Conservation (phyloP, 2,329 filamentous ascomycete species). For the Fusarium brevicatenulatum region DNA sequence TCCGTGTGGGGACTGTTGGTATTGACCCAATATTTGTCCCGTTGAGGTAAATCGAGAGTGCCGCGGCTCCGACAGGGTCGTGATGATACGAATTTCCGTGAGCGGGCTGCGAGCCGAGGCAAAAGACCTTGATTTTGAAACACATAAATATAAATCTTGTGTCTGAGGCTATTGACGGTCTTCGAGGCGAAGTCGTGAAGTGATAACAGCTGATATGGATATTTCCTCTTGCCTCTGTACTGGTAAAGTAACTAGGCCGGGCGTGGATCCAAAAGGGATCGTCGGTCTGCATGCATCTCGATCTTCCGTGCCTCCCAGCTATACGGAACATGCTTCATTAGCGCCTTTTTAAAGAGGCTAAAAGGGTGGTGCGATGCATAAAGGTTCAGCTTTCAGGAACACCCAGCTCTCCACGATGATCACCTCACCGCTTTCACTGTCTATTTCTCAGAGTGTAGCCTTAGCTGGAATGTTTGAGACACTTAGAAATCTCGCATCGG, state of each 20-base stretch:
- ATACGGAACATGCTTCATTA: slow-evolving; percentile 42
- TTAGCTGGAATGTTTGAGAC: neutral
- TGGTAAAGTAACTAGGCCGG: neutral
- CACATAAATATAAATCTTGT: neutral
- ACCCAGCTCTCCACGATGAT: slow-evolving; percentile 17
- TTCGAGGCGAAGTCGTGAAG: neutral
- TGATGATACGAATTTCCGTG: slow-evolving; percentile 24
- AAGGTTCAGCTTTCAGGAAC: slow-evolving; percentile 36
- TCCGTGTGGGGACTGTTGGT: slow-evolving; percentile 30
- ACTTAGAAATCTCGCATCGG: neutral
- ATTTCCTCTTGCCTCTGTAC: slow-evolving; percentile 10
- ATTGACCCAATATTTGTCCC: slow-evolving; percentile 18
- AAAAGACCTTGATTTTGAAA: neutral
- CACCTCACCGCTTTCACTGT: slow-evolving; percentile 37
- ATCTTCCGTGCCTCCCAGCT: slow-evolving; percentile 37
- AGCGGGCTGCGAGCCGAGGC: neutral
- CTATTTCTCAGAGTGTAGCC: neutral
- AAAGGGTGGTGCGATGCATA: slow-evolving; percentile 23
- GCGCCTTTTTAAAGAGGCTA: slow-evolving; percentile 18
- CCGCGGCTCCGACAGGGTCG: slow-evolving; percentile 29
- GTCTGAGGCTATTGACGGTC: neutral
- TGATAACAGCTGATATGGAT: neutral
- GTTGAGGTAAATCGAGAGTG: slow-evolving; percentile 29
- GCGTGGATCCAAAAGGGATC: slow-evolving; percentile 27
- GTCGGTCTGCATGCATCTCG: slow-evolving; percentile 35